Evolutionary conservation across 768 basidiomycete genomes (phyloP), one percentile per base, ranked within the genome.

Genomic region (Hericium erinaceus): DNA sequence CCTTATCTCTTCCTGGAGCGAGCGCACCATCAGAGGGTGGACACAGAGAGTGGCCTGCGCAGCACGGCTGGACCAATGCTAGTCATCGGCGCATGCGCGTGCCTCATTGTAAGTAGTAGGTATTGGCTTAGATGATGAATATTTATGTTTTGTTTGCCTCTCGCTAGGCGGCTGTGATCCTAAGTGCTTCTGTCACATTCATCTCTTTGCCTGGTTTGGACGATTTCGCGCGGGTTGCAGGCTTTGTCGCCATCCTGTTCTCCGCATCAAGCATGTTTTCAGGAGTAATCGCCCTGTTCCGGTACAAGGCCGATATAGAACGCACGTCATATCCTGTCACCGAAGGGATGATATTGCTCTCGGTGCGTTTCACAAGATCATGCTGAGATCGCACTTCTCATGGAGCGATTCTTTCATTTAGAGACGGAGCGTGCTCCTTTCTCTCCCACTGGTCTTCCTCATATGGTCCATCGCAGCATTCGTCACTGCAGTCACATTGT

Each of bases 141-240:
- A 28, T 44, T 22, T 39, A 51, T 51, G 50, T 58, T 24, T 59
- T 57, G 55, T 54, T 38, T 7, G 15, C 49, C 56, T 40, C 58
- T 59, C 46, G 60, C 51, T 68, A 92, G 89, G 87, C 89, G 64
- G 89, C 89, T 28, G 78, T 91, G 58, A 77, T 91, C 22, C 73
- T 92, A 58, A 90, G 90, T 63, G 85, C 88, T 37, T 87, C 89
- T 41, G 85, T 90, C 57, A 90, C 88, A 26, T 84, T 91, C 72
- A 78, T 92, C 67, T 81, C 87, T 53, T 77, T 92, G 55, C 89
- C 90, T 64, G 86, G 84, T 40, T 63, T 92, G 69, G 84, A 85
- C 68, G 78, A 74, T 58, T 61, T 84, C 60, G 72, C 84, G 57
- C 79, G 88, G 57, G 74, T 83, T 51, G 79, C 83, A 22, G 84